phyloP scores from a whole-genome alignment of 2,329 filamentous ascomycete species.

The Zasmidium citrigriseum region DNA sequence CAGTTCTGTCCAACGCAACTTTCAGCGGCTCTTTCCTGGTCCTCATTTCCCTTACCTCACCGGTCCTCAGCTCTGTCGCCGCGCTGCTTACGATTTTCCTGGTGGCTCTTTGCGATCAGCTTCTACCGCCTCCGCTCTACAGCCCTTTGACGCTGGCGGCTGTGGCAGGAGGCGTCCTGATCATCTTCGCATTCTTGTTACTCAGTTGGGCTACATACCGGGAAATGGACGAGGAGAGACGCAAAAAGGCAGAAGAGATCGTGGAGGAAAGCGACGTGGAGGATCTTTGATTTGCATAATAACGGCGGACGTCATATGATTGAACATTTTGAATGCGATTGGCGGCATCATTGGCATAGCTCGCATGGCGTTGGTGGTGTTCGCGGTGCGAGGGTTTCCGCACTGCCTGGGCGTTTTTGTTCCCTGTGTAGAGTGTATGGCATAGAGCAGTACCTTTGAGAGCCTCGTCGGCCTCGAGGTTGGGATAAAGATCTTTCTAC shows the following conservation, averaged over 20 bases:
- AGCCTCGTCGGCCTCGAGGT: too few relatives aligned
- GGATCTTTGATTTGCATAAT: conserved; percentile 30
- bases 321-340: too few relatives aligned
- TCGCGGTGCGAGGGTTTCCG: too few relatives aligned
- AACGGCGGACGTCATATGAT: too few relatives aligned
- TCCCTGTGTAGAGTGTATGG: too few relatives aligned
- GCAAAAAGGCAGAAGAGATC: conserved; percentile 53
- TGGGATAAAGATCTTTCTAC: too few relatives aligned
- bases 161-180: conserved; percentile 79
- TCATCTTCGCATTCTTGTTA: conserved; percentile 83
- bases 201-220: conserved; percentile 89
- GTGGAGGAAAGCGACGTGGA: conserved; percentile 46
- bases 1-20: conserved; percentile 81
- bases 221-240: conserved; percentile 85
- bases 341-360: too few relatives aligned
- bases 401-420: too few relatives aligned
- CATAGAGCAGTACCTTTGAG: too few relatives aligned
- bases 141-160: conserved; percentile 73
- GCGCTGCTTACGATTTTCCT: conserved; percentile 95
- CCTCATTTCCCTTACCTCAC: conserved; percentile 87
- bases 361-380: too few relatives aligned
- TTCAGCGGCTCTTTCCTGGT: conserved; percentile 94
- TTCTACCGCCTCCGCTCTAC: conserved; percentile 69
- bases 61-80: conserved; percentile 82
- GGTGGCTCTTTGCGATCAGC: conserved; percentile 88